A percentile compares a stretch with the other conserved stretches of the same genome.
Evolutionary conservation across 352 stramenopile genomes (phyloP).

Genomic region (Aphanomyces stellatus): DNA sequence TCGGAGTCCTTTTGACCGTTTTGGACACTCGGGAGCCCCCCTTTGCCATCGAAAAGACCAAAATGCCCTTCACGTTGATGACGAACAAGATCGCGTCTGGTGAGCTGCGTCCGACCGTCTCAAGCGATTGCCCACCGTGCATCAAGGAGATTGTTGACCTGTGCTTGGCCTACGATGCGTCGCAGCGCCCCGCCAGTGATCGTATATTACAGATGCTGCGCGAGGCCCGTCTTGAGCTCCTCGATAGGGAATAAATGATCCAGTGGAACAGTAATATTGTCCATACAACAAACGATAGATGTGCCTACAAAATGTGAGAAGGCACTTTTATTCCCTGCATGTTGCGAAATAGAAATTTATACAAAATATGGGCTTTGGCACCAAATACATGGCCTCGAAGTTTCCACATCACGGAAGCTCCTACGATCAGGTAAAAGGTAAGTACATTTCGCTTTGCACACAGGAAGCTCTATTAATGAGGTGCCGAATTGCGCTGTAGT

Average conservation of each 20-base stretch:
- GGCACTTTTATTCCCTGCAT: no score
- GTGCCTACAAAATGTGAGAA: no score
- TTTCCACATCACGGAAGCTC: no score
- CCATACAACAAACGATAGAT: no score
- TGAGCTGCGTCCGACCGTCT: slow-evolving; percentile 3
- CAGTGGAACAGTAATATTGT: no score
- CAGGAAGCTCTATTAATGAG: no score
- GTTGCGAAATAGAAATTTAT: no score
- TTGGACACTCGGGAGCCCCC: slow-evolving; percentile 46
- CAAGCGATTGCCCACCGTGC: slow-evolving; percentile 2
- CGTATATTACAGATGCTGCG: slow-evolving; percentile 1
- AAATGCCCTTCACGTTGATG: slow-evolving; percentile 24
- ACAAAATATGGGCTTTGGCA: no score
- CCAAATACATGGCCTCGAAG: no score
- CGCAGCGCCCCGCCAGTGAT: slow-evolving; percentile 9
- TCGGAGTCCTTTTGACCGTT: slow-evolving; percentile 47
- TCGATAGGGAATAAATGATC: not conserved
- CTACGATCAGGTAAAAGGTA: no score
- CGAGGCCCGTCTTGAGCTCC: not conserved
- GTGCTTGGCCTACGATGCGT: slow-evolving; percentile 5
- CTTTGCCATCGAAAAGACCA: slow-evolving; percentile 31
- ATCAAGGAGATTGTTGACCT: slow-evolving; percentile 6
- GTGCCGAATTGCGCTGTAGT: no score
- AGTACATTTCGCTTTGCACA: no score
- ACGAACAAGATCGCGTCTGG: slow-evolving; percentile 13